Base-by-base conservation (phyloP, 2,329 filamentous ascomycete species). In the Zymoseptoria pseudotritici region DNA sequence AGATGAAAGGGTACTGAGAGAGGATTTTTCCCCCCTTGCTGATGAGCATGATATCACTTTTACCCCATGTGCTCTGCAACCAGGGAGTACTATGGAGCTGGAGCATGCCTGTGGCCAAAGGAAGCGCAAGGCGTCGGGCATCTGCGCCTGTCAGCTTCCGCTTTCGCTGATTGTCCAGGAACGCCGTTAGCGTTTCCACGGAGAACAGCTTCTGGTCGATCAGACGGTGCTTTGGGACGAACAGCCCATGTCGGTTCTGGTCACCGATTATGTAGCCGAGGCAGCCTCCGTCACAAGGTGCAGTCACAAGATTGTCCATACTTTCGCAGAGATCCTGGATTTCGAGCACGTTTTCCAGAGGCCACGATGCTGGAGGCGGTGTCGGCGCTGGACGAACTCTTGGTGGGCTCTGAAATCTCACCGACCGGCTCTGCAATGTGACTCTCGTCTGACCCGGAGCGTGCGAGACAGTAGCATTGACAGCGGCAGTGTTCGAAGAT, bases 1-100 rank as follows among this genome's bases (percentile, higher is more conserved):
- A 68, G 57, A 53, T 62, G 67, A 31, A 73, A 53, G 53, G 49
- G 36, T 61, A 53, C 36, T 62, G 53, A n/a, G 54, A 54, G 11
- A 64, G 9, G 13, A 63, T 13, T 22, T 57, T 53, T 21, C 56
- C 59, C 9, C 54, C 46, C 17, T 61, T 59, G 20, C 42, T 31
- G 57, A 63, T 55, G 17, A 65, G 42, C 2, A 50, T 59, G 29
- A 65, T 55, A n/a, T 62, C 49, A 10, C 50, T 36, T 31, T 49
- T 50, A 7, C 52, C 56, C 61, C 61, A 63, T n/a, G 54, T 42
- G 17, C 52, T 53, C 10, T 21, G 17, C 8, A 63, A 53, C 63
- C 63, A 65, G 3, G 59, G 61, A 11, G 63, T 65, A 31, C 58
- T 54, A 31, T 63, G 55, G 8, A 65, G 54, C 10, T 54, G 54